Conservation (phyloP, 305 asterid species). For the Solanum hybrid region DNA sequence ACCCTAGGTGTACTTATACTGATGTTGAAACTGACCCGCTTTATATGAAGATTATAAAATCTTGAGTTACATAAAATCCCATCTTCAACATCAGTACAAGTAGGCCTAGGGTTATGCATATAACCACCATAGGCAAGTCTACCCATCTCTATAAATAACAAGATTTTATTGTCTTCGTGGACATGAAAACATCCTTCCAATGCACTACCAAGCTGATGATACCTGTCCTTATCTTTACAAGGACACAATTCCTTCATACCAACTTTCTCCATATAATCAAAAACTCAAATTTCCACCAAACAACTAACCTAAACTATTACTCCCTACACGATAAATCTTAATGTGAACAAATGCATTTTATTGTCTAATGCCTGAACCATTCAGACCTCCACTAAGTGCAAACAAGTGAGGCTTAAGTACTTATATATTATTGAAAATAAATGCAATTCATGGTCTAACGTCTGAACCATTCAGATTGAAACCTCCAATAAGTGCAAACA, state of each 20-base stretch:
- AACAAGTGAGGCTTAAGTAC: too few species aligned
- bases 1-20: not conserved
- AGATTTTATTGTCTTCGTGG: not conserved
- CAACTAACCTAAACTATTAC: not conserved
- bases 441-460: too few species aligned
- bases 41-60: not conserved
- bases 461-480: too few species aligned
- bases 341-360: too few species aligned
- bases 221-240: not conserved
- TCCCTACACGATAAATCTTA: not conserved
- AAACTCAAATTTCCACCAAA: not conserved
- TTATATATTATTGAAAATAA: too few species aligned
- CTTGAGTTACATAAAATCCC: not conserved
- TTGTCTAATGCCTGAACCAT: too few species aligned
- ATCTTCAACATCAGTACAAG: not conserved
- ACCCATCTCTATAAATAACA: not conserved
- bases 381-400: too few species aligned
- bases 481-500: too few species aligned
- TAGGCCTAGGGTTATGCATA: not conserved
- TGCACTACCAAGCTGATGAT: not conserved
- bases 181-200: not conserved
- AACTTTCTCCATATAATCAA: not conserved
- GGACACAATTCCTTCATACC: not conserved
- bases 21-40: constrained; percentile 9
- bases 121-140: not conserved